Evolutionary conservation across 192 early-diverging fungal species (phyloP), one percentile per base, ranked within the genome.

Genomic region (Entomortierella beljakovae): DNA sequence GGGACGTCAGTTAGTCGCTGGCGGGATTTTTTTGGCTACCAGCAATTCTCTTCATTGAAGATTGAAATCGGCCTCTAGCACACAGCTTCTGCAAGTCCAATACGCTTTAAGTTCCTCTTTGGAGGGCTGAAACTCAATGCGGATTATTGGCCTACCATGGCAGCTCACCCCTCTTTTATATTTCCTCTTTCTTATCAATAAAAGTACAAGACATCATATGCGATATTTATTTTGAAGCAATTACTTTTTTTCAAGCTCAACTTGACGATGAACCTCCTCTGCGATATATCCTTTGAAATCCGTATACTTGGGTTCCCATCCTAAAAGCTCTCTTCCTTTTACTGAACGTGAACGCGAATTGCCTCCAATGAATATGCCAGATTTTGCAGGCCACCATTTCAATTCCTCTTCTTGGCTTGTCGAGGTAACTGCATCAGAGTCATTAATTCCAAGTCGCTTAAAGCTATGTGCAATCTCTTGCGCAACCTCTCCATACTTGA

Each of bases 81-180:
- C 72, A 68, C 72, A 76, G 72, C 59, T 76, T 76, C 72, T 76
- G 68, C 63, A 61, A 76, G 72, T 76, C 40, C 72, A 76, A 76
- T 76, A 76, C 72, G 72, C 72, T 76, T 57, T 76, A 76, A 59
- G 72, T 76, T 32, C 52, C 42, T 38, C 23, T 32, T 11, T 43
- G 20, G 33, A 35, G 58, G 40, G 72, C 72, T 76, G 72, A 67
- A 76, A 76, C 72, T 76, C 72, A 76, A 76, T 76, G 72, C 72
- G 72, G 72, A 76, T 76, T 76, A 76, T 76, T 76, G 72, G 72
- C 72, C 72, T 57, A 57, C 72, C 72, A 76, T 59, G 55, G 72
- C 72, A 76, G 72, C 58, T 60, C 51, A 46, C 43, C 51, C 23
- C 28, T 53, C 15, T 53, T 53, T 53, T 31, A 6, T 53, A 28